These are phyloP conservation scores for Globisporangium spiculum DNA, from an alignment of 352 stramenopile genomes.

Conservation along the genomic window DNA sequence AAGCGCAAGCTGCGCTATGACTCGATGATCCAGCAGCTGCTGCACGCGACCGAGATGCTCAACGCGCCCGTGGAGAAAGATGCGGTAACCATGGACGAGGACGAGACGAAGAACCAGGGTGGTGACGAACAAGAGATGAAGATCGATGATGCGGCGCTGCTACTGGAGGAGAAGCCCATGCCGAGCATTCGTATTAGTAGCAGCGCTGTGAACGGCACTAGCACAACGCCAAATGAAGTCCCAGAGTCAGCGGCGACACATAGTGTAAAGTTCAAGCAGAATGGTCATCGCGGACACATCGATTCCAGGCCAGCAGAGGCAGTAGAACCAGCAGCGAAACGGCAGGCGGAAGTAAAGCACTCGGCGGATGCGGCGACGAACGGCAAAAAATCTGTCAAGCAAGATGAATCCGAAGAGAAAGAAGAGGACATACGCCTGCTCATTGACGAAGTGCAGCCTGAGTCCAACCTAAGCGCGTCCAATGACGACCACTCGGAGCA, in stretches of 20 bases:
- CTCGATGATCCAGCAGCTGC: slow-evolving; percentile 70
- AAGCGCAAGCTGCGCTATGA: slow-evolving; percentile 78
- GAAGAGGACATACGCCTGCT: neutral
- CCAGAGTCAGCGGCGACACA: neutral
- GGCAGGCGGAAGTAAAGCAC: neutral
- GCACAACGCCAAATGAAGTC: neutral
- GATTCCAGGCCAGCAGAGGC: neutral
- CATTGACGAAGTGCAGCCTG: neutral
- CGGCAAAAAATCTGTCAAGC: neutral
- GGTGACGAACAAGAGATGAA: neutral
- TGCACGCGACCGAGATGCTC: slow-evolving; percentile 53
- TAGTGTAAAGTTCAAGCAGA: neutral
- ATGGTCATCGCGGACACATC: neutral
- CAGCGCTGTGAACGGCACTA: neutral
- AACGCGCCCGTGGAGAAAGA: slow-evolving; percentile 22
- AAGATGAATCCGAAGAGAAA: neutral
- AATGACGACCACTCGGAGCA: slow-evolving; percentile 1
- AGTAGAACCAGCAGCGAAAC: neutral
- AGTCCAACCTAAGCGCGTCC: neutral
- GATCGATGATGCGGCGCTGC: neutral
- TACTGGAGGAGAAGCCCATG: slow-evolving; percentile 10
- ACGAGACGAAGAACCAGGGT: neutral
- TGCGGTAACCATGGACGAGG: neutral
- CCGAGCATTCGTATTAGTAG: neutral
- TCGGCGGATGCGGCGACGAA: neutral